Percentiles rank a stretch among this genome's conserved stretches.
These are phyloP conservation scores for Alternaria brassicae DNA, from an alignment of 2,329 filamentous ascomycete species.

Conservation along the genomic window DNA sequence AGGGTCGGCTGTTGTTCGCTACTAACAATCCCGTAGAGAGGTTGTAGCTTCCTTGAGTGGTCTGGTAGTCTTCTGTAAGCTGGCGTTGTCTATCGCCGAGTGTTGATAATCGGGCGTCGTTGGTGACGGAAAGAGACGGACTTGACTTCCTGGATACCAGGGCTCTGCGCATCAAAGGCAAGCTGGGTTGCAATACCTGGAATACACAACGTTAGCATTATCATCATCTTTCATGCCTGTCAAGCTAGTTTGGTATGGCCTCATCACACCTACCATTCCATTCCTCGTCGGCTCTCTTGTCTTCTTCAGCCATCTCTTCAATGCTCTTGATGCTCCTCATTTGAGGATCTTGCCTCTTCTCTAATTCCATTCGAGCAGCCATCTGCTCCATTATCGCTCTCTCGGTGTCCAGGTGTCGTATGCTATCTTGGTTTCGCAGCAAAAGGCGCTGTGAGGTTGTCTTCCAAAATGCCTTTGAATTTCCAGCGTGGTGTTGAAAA, in stretches of 20 bases:
- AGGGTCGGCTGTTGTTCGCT: not conserved
- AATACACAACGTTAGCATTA: not conserved
- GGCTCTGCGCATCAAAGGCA: constrained; percentile 8
- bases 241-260: not conserved
- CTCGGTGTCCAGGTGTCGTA: constrained; percentile 5
- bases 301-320: constrained; percentile 18
- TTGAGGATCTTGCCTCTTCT: constrained; percentile 1
- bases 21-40: not conserved
- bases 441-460: constrained; percentile 6
- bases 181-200: constrained; percentile 9
- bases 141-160: constrained; percentile 5
- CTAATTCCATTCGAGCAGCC: not conserved
- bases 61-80: not conserved
- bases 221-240: not conserved
- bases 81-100: not conserved
- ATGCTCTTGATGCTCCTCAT: constrained; percentile 15
- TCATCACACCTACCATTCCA: constrained; percentile 11
- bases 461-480: constrained; percentile 10
- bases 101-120: not conserved
- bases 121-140: constrained; percentile 5
- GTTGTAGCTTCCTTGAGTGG: not conserved
- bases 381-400: not conserved
- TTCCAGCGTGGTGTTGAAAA: constrained; percentile 9
- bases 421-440: constrained; percentile 12
- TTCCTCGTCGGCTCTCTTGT: constrained; percentile 9